Evolutionary conservation across 2,329 filamentous ascomycete genomes (phyloP), one percentile per base, ranked within the genome.

Genomic region (Cordyceps pruinosa): DNA sequence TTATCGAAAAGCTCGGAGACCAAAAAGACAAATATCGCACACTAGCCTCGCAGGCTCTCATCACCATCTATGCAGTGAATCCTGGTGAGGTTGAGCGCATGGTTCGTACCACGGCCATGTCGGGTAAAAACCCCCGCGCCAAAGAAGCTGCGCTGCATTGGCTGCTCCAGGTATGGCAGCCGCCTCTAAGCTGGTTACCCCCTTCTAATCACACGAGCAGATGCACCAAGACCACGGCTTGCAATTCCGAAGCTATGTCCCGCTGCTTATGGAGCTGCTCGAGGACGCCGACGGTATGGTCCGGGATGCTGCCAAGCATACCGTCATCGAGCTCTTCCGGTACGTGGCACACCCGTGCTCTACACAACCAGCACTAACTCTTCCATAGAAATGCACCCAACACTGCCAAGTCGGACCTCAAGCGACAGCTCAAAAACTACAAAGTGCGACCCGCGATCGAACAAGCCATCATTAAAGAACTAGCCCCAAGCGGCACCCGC

Each of bases 221-320:
- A 95, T 93, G 86, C 88, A 94, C 69, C 82, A 86, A 67, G 87
- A 90, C 55, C 83, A 91, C 58, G 85, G 84, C 39, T 76, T 97
- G 62, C 85, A 86, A 37, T 97, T 97, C 73, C 87, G 90, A 61
- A 77, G 77, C 66, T 96, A 95, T 69, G 91, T 96, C 2, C 87
- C 89, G 3, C 80, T 82, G 12, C 79, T 97, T 41, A 93, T 97
- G 75, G 87, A 90, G 56, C 82, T 94, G 63, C 80, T 97, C 42
- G 93, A 97, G 72, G 92, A 97, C 70, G 88, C 91, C 10, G 93
- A 96, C 69, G 87, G 88, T 50, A 86, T 85, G 72, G 91, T 97
- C 62, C 85, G 93, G 69, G 91, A 96, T 66, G 82, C 83, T 37
- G 90, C 92, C 60, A 96, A 94, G 74, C 77, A 77, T 56, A 88